These are phyloP conservation scores for Puya raimondii DNA, from an alignment of 176 grass and related monocot species.

Conservation along the genomic window DNA sequence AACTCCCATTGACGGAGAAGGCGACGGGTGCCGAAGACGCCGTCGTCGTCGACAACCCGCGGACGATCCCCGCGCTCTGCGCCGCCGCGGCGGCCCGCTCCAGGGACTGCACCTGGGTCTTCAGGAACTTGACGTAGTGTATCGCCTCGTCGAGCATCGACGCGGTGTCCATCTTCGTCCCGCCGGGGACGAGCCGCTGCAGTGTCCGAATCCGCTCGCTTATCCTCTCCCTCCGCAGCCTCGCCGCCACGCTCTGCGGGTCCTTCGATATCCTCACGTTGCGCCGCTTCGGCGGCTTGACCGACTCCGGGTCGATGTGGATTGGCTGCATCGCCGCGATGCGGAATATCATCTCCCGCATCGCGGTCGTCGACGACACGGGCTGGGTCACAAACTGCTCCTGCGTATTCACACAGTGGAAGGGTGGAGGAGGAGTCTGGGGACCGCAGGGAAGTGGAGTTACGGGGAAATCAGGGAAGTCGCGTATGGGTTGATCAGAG, in stretches of 20 bases:
- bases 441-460: too few species aligned
- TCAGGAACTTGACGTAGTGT: conserved; percentile 85
- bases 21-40: too few species aligned
- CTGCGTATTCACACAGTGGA: too few species aligned
- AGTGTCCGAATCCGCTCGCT: conserved; percentile 54
- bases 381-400: too few species aligned
- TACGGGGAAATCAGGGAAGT: too few species aligned
- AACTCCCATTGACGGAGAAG: too few species aligned
- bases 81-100: conserved; percentile 12
- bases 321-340: conserved; percentile 76
- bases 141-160: conserved; percentile 85
- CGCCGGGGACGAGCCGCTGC: conserved; percentile 74
- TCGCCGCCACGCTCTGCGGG: conserved; percentile 68
- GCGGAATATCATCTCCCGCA: conserved; percentile 73
- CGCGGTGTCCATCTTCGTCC: conserved; percentile 75
- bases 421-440: too few species aligned
- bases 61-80: not conserved
- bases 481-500: not conserved
- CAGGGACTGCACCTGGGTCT: conserved; percentile 55
- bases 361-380: conserved; percentile 23
- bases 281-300: conserved; percentile 13
- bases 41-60: too few species aligned
- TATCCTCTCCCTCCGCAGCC: conserved; percentile 50
- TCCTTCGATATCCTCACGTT: conserved; percentile 40
- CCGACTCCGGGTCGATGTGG: conserved; percentile 23